These are phyloP conservation scores for Solanum peruvianum DNA, from an alignment of 257 asterid species.

Conservation along the genomic window DNA sequence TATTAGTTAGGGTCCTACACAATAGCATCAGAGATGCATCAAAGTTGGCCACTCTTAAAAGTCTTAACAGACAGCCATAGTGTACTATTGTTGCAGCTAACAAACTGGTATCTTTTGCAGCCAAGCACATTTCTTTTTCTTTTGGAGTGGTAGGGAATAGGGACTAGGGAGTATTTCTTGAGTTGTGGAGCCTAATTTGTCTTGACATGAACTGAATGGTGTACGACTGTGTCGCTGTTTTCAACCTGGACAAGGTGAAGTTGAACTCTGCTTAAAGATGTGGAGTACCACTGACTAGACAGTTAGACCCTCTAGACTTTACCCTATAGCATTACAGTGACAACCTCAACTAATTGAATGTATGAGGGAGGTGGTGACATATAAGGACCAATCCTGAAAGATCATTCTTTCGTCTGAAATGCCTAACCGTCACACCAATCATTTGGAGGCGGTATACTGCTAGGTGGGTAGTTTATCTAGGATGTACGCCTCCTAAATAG, in stretches of 20 bases:
- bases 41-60: background rate
- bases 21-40: background rate
- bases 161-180: background rate
- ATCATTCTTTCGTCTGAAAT: background rate
- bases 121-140: background rate
- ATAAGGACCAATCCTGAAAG: background rate
- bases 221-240: background rate
- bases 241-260: background rate
- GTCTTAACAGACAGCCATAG: background rate
- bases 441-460: background rate
- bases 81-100: background rate
- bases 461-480: background rate
- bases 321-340: background rate
- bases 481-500: background rate
- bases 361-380: background rate
- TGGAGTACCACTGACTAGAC: background rate
- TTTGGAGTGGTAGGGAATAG: background rate
- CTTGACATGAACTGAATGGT: background rate
- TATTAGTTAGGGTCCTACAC: slow-evolving; percentile 17
- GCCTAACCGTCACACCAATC: background rate
- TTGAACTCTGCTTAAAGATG: background rate
- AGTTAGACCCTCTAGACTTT: background rate
- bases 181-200: background rate
- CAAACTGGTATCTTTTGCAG: background rate
- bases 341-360: background rate